These are phyloP conservation scores for Saccharomycopsis fermentans DNA, from an alignment of 805 yeast species.

Conservation along the genomic window DNA sequence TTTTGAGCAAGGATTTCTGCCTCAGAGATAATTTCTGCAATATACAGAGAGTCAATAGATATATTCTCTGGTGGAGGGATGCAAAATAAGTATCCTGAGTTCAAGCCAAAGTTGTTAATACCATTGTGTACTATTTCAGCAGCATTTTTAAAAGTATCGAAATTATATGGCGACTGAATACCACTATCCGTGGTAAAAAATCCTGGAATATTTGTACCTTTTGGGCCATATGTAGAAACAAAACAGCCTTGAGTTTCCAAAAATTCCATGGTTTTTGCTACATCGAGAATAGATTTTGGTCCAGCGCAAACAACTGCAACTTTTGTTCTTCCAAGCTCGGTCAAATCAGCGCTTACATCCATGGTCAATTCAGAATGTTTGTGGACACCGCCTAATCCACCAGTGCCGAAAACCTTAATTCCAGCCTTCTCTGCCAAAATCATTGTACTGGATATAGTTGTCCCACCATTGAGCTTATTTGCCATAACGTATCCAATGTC, in stretches of 20 bases:
- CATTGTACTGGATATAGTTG: constrained; percentile 87
- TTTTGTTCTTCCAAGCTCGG: constrained; percentile 73
- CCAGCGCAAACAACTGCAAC: constrained; percentile 91
- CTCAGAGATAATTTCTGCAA: constrained; percentile 43
- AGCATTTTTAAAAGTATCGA: constrained; percentile 43
- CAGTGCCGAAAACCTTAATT: constrained; percentile 80
- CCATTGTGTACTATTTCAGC: constrained; percentile 50
- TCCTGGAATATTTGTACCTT: constrained; percentile 59
- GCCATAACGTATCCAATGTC: constrained; percentile 71
- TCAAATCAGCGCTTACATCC: constrained; percentile 83
- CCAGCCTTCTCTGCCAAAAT: constrained; percentile 67
- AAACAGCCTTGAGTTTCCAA: constrained; percentile 87
- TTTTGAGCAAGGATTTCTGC: constrained; percentile 49
- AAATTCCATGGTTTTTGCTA: constrained; percentile 72
- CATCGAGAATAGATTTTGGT: constrained; percentile 78
- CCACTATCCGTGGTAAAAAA: constrained; percentile 75
- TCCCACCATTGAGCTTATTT: constrained; percentile 61
- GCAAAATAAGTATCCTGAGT: constrained; percentile 69
- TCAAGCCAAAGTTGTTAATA: constrained; percentile 36
- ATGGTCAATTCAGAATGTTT: constrained; percentile 62
- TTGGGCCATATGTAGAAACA: constrained; percentile 56
- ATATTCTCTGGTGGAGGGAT: constrained; percentile 65
- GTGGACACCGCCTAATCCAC: constrained; percentile 90
- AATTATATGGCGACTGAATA: constrained; percentile 55
- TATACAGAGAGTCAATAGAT: constrained; percentile 46